Conservation (phyloP, 2,329 filamentous ascomycete species). For the Clonostachys solani region DNA sequence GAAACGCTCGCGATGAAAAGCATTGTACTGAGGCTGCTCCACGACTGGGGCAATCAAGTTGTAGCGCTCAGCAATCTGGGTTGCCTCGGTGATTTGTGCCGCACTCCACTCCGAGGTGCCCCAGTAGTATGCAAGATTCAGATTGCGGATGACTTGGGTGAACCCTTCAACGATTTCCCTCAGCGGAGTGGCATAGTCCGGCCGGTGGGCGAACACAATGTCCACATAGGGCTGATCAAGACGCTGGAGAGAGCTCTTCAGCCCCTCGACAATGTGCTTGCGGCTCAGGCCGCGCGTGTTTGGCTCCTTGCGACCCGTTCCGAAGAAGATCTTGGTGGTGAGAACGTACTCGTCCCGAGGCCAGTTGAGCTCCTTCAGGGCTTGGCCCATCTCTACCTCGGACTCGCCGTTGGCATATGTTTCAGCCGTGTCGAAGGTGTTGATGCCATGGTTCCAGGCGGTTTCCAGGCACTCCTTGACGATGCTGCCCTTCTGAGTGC, state of each 20-base stretch:
- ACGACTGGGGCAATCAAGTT: constrained; percentile 59
- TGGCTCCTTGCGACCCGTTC: constrained; percentile 55
- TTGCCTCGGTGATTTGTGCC: constrained; percentile 60
- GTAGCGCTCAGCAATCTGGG: constrained; percentile 54
- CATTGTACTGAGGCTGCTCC: constrained; percentile 66
- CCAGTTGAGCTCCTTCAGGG: constrained; percentile 56
- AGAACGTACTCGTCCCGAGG: constrained; percentile 58
- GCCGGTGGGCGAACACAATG: constrained; percentile 64
- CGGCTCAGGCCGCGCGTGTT: constrained; percentile 65
- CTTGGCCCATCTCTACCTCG: constrained; percentile 58
- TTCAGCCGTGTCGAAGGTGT: constrained; percentile 61
- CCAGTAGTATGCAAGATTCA: constrained; percentile 69
- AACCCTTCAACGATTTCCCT: constrained; percentile 68
- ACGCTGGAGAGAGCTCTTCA: constrained; percentile 53
- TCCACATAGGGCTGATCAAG: constrained; percentile 61
- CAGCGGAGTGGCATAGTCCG: constrained; percentile 64
- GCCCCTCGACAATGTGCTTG: constrained; percentile 67
- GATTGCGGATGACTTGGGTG: constrained; percentile 64
- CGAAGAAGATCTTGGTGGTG: constrained; percentile 47
- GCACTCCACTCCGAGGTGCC: constrained; percentile 66
- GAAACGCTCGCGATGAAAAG: constrained; percentile 55
- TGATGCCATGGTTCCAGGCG: constrained; percentile 55
- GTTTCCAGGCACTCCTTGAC: constrained; percentile 61
- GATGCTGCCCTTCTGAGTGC: constrained; percentile 61
- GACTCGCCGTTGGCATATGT: constrained; percentile 54